A percentile compares a stretch with the other conserved stretches of the same genome.
Evolutionary conservation across 768 basidiomycete species (phyloP).

Genomic region (Mrakia frigida): DNA sequence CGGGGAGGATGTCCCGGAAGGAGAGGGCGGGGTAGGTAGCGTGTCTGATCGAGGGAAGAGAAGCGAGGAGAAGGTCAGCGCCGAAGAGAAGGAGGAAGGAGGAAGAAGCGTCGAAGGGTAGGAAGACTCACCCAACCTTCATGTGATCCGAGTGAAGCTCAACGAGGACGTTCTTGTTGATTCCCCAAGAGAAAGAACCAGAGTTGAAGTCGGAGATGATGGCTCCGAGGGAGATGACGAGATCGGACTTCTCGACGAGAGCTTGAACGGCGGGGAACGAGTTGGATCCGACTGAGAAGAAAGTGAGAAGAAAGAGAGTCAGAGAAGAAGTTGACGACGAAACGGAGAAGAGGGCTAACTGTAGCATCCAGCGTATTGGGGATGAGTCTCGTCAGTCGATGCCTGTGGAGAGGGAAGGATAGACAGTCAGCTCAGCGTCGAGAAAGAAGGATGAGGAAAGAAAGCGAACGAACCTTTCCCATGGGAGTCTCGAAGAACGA

Average conservation of each 20-base stretch:
- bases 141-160: slow-evolving; percentile 74
- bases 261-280: slow-evolving; percentile 62
- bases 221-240: slow-evolving; percentile 66
- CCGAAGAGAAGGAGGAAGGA: too few species aligned
- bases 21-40: slow-evolving; percentile 36
- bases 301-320: too few species aligned
- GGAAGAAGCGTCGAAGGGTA: too few species aligned
- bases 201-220: slow-evolving; percentile 72
- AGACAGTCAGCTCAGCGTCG: slow-evolving; percentile 48
- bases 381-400: slow-evolving; percentile 61
- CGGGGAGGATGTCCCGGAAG: slow-evolving; percentile 42
- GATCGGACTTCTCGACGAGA: slow-evolving; percentile 65
- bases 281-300: slow-evolving; percentile 54
- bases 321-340: too few species aligned
- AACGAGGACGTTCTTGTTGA: slow-evolving; percentile 1
- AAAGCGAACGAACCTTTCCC: slow-evolving; percentile 53
- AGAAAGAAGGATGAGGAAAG: too few species aligned
- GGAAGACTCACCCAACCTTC: slow-evolving; percentile 15
- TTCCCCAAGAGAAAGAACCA: slow-evolving; percentile 45
- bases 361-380: slow-evolving; percentile 74
- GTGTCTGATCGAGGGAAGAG: background rate
- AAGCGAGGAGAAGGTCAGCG: background rate
- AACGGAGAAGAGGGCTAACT: background rate
- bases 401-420: slow-evolving; percentile 56
- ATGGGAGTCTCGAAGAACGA: slow-evolving; percentile 55